Conservation (phyloP, 768 basidiomycete species). For the Cyclocybe aegerita region DNA sequence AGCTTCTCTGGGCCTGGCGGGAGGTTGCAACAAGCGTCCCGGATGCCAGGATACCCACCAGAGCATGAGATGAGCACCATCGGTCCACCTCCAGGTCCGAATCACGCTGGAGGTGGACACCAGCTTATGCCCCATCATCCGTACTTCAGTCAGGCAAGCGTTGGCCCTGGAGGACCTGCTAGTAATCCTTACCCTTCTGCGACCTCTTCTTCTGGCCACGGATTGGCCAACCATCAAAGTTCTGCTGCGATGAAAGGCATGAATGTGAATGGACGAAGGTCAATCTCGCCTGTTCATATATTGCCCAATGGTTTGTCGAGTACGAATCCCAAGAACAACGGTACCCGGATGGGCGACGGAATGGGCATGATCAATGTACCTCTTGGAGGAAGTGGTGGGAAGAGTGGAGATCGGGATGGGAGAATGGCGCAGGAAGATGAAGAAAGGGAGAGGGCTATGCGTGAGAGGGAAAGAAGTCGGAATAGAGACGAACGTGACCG, state of each 20-base stretch:
- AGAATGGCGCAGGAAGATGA: constrained; percentile 34
- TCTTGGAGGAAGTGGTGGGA: constrained; percentile 21
- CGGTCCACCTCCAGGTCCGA: constrained; percentile 13
- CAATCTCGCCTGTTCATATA: constrained; percentile 36
- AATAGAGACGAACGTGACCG: constrained; percentile 18
- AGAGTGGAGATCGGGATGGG: constrained; percentile 22
- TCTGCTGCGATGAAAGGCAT: constrained; percentile 12
- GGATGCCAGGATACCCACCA: constrained; percentile 16
- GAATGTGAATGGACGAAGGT: constrained; percentile 28
- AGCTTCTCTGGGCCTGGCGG: constrained; percentile 7
- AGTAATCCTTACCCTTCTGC: constrained; percentile 13
- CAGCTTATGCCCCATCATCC: constrained; percentile 31
- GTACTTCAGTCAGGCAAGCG: constrained; percentile 29
- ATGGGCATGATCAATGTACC: constrained; percentile 22
- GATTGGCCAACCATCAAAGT: constrained; percentile 15
- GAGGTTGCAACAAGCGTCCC: constrained; percentile 2
- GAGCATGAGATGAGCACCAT: constrained; percentile 25
- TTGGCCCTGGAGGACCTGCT: constrained; percentile 11
- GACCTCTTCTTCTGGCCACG: constrained; percentile 4
- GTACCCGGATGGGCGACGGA: constrained; percentile 34
- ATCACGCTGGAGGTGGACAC: constrained; percentile 18
- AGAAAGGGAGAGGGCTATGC: constrained; percentile 30
- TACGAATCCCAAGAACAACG: constrained; percentile 26
- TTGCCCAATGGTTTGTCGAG: constrained; percentile 23
- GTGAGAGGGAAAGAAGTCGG: constrained; percentile 11